Evolutionary conservation across 2,329 filamentous ascomycete species (phyloP), one percentile per base, ranked within the genome.

Genomic region (Botrytis cinerea): DNA sequence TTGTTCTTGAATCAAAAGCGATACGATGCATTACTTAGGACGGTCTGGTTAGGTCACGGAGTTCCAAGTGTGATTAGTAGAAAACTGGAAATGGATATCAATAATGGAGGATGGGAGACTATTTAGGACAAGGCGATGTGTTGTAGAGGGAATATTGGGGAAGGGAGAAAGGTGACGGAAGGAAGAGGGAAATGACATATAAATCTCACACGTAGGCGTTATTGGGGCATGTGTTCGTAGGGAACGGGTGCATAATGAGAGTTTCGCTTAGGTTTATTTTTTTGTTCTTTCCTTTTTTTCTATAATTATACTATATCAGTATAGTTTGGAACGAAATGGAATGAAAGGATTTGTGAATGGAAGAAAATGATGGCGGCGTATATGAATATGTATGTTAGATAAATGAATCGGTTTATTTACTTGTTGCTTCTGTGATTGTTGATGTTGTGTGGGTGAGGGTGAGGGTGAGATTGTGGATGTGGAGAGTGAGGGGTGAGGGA

Each of bases 81-180:
- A 77, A 95, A 94, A 83, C 83, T 99, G 77, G 96, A 99, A 85
- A 92, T 93, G 22, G 96, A 99, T 82, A 94, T 98, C 62, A 99
- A 99, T 81, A 98, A 94, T 79, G 96, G 96, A 0, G 96, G 96
- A 0, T 99, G 96, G 96, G 96, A 99, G 84, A 98, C 90, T n/a
- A 86, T 90, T 72, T 32, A 7, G 9, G 32, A n/a, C 2, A 5
- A 3, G 2, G 10, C 1, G 0, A 62, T 18, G 22, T n/a, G 10
- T 32, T 46, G 6, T 7, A 18, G 32, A 54, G 7, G 46, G 32
- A 6, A 1, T 22, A n/a, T 51, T 0, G 2, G 5, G 9, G 18
- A 28, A 18, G 2, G 20, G 12, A 32, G 20, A 3, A 48, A 40
- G 22, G 8, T 20, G 7, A 7, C 20, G 2, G 16, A 25, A 25